Percentiles rank a stretch among this genome's conserved stretches.
Conservation (phyloP, 345 rosid species). For the Eucalyptus shirleyi region DNA sequence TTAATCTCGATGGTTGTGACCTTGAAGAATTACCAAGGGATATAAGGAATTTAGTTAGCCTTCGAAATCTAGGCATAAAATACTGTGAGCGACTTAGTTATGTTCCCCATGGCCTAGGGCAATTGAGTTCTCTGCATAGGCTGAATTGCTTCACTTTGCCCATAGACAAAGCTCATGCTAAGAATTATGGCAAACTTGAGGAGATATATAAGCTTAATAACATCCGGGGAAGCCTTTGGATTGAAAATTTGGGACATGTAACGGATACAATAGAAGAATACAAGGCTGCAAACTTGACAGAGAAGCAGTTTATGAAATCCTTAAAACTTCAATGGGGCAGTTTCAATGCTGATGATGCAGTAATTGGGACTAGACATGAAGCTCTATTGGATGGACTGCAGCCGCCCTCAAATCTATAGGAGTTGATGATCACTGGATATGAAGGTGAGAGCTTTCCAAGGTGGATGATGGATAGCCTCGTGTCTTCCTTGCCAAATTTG, state of each 20-base stretch:
- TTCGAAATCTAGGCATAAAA: neutral
- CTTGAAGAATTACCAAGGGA: neutral
- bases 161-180: neutral
- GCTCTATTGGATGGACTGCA: neutral
- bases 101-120: accelerated
- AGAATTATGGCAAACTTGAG: neutral
- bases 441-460: neutral
- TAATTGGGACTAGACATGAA: neutral
- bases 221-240: neutral
- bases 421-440: neutral
- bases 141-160: neutral
- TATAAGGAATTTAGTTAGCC: neutral
- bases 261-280: accelerated
- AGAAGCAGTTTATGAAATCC: accelerated
- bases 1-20: accelerated
- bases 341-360: accelerated
- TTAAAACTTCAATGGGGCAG: accelerated
- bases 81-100: accelerated
- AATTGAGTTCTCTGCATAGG: neutral
- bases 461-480: neutral
- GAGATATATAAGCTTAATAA: neutral
- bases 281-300: neutral
- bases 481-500: neutral
- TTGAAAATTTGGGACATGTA: neutral
- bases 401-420: neutral